Base-by-base conservation (phyloP, 805 yeast species). In the Hemisphaericaspora nanyangensis region DNA sequence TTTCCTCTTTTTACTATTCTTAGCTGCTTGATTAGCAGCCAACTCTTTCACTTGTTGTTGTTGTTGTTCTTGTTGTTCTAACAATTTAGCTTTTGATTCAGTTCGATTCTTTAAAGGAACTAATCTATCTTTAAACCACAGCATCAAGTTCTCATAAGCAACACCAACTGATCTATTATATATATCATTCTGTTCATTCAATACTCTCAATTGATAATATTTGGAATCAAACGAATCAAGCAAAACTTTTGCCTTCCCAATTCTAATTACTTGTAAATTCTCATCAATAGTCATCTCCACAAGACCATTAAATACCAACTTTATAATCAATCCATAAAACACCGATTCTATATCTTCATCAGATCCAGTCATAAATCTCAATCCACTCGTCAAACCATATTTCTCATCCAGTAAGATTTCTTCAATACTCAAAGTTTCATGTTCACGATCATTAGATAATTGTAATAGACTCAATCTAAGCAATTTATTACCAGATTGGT, bases 281-380 rank as follows among this genome's bases (percentile, higher is more conserved):
- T 62, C 61, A 44, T 67, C 63, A 10, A 68, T 57, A 41, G 48
- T 56, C 6, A 55, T 47, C 12, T 51, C 50, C 6, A 64, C 42
- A 10, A 50, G 30, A 5, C 48, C 48, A 11, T 54, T 45, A 31
- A 61, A 60, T 7, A 48, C 45, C 60, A 64, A 47, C 2, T 45
- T 40, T 11, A 65, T 56, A 6, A 63, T 36, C 7, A 52, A 38
- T 29, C 28, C 32, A 27, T 61, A 60, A 6, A 63, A 42, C 1
- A 22, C 25, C 11, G 31, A 13, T 28, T 27, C 41, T 12, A n/a
- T 17, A 25, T 39, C 27, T 1, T 29, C 27, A 15, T 18, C 5
- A 26, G 31, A 28, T 13, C 29, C 18, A 10, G n/a, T 31, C 3
- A 24, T 34, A 45, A 34, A 24, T n/a, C 13, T 22, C 17, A 29